These are phyloP conservation scores for Alternaria arbusti DNA, from an alignment of 2,329 filamentous ascomycete species.

Conservation along the genomic window DNA sequence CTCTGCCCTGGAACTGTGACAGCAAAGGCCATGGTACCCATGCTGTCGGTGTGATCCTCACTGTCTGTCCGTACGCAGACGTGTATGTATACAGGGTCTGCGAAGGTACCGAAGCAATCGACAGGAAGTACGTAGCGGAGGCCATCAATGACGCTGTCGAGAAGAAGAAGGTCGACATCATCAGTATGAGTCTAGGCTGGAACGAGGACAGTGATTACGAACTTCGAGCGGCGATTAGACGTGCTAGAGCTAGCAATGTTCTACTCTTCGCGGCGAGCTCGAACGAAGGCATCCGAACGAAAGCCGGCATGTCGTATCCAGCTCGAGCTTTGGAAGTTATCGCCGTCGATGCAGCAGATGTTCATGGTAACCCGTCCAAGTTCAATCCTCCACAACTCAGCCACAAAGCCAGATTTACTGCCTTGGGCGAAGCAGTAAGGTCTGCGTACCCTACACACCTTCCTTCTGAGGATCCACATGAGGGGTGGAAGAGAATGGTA, in stretches of 20 bases:
- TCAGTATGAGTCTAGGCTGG: slow-evolving; percentile 21
- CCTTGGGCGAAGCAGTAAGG: neutral
- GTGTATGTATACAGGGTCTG: slow-evolving; percentile 16
- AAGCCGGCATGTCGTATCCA: slow-evolving; percentile 10
- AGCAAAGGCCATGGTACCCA: slow-evolving; percentile 20
- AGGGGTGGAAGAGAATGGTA: neutral
- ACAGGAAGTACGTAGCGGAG: slow-evolving; percentile 1
- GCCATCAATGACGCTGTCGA: slow-evolving; percentile 17
- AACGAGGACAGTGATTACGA: neutral
- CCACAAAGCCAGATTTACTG: neutral
- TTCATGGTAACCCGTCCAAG: neutral
- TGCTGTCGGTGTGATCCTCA: slow-evolving; percentile 9
- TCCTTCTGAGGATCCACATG: neutral
- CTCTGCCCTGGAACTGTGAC: neutral
- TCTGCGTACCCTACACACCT: neutral
- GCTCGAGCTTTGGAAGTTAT: slow-evolving; percentile 15
- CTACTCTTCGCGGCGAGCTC: slow-evolving; percentile 13
- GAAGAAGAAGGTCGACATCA: slow-evolving; percentile 16
- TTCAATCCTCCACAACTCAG: slow-evolving; percentile 5
- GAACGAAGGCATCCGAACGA: slow-evolving; percentile 3
- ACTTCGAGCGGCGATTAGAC: neutral
- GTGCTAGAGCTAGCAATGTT: neutral
- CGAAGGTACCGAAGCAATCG: neutral
- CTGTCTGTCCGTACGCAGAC: slow-evolving; percentile 17
- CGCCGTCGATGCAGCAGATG: slow-evolving; percentile 13